Evolutionary conservation across 768 basidiomycete species (phyloP).

Genomic region (Leccinum aurantiacum): DNA sequence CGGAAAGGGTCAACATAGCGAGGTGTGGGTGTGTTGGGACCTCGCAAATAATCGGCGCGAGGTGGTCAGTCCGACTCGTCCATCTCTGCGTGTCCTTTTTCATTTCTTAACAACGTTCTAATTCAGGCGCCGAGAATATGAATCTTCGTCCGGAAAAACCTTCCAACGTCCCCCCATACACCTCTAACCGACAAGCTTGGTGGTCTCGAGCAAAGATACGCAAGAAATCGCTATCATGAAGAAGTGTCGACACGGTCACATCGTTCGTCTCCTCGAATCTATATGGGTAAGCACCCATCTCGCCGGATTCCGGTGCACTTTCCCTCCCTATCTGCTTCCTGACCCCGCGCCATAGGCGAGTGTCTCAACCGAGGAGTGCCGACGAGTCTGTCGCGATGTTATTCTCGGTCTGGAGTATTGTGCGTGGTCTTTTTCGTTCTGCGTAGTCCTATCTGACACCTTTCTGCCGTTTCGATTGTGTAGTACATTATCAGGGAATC

Average conservation of each 20-base stretch:
- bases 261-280: constrained; percentile 89
- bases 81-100: constrained; percentile 5
- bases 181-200: constrained; percentile 68
- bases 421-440: constrained; percentile 44
- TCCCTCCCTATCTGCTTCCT: constrained; percentile 23
- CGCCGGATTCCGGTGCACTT: constrained; percentile 14
- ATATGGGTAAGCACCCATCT: constrained; percentile 75
- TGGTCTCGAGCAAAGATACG: constrained; percentile 77
- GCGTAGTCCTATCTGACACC: constrained; percentile 6
- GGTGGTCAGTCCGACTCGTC: constrained; percentile 39
- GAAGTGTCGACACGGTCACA: constrained; percentile 86
- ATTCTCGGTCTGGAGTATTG: constrained; percentile 94
- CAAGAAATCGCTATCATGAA: constrained; percentile 98
- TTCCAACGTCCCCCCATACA: constrained; percentile 45
- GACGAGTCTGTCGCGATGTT: constrained; percentile 89
- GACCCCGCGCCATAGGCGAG: constrained; percentile 29
- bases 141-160: constrained; percentile 49
- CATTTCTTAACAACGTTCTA: constrained; percentile 10
- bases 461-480: background rate
- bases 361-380: constrained; percentile 42
- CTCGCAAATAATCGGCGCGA: constrained; percentile 45
- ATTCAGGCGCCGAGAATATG: constrained; percentile 63
- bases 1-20: constrained; percentile 88
- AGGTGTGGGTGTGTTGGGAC: constrained; percentile 75
- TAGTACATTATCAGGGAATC: constrained; percentile 97